Conservation (phyloP, 768 basidiomycete species). For the Harrya chromipes region DNA sequence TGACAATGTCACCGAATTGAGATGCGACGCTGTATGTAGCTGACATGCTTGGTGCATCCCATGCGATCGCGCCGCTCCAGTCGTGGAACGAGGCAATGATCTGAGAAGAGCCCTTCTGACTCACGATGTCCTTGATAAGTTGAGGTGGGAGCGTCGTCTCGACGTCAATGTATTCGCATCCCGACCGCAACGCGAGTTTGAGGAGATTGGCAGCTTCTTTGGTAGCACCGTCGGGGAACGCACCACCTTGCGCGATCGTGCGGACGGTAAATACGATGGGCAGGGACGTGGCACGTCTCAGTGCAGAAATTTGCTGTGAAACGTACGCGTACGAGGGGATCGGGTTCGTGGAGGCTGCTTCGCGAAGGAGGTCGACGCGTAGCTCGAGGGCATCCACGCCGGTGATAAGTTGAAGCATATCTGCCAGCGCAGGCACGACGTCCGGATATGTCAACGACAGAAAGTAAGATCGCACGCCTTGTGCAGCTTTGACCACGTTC, state of each 20-base stretch:
- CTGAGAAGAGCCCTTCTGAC: slow-evolving; percentile 66
- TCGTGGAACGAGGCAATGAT: slow-evolving; percentile 96
- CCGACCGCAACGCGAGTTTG: slow-evolving; percentile 73
- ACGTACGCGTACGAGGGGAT: slow-evolving; percentile 75
- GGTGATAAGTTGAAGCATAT: slow-evolving; percentile 68
- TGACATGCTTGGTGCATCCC: slow-evolving; percentile 65
- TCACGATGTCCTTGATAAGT: slow-evolving; percentile 53
- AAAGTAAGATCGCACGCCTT: slow-evolving; percentile 80
- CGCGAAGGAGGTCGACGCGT: slow-evolving; percentile 86
- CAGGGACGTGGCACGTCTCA: slow-evolving; percentile 72
- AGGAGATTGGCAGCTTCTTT: slow-evolving; percentile 75
- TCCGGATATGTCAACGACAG: slow-evolving; percentile 92
- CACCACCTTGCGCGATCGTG: slow-evolving; percentile 84
- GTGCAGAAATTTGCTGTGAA: slow-evolving; percentile 70
- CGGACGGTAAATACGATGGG: slow-evolving; percentile 93
- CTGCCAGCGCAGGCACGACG: slow-evolving; percentile 60
- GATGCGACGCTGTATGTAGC: slow-evolving; percentile 68
- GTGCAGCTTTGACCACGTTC: slow-evolving; percentile 38
- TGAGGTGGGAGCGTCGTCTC: slow-evolving; percentile 76
- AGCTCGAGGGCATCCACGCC: slow-evolving; percentile 93
- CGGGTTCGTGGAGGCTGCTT: slow-evolving; percentile 42
- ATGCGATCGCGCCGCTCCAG: slow-evolving; percentile 81
- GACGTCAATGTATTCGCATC: slow-evolving; percentile 91
- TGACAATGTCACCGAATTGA: slow-evolving; percentile 81
- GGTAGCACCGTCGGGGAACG: slow-evolving; percentile 77